phyloP scores from a whole-genome alignment of 805 yeast species.

The Candida boidinii region DNA sequence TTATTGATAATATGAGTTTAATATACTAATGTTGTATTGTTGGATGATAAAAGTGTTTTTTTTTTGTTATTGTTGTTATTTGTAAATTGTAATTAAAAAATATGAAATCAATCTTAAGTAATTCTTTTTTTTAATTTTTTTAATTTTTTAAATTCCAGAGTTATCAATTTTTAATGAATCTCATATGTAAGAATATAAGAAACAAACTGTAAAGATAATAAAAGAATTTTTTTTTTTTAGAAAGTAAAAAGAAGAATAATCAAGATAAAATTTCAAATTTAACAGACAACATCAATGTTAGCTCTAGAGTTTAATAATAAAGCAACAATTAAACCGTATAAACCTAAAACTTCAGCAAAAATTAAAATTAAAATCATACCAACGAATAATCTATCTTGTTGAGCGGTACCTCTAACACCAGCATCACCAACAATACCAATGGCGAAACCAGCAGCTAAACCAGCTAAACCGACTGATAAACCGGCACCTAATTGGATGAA shows the following conservation, averaged over 20 bases:
- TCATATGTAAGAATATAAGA: too few relatives aligned
- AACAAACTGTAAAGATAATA: neutral
- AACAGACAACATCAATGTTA: constrained; percentile 81
- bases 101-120: too few relatives aligned
- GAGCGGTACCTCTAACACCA: constrained; percentile 97
- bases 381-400: constrained; percentile 96
- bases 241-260: too few relatives aligned
- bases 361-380: constrained; percentile 97
- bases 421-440: constrained; percentile 99
- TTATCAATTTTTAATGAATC: too few relatives aligned
- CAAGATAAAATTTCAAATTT: constrained; percentile 25
- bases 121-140: too few relatives aligned
- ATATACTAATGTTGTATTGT: too few relatives aligned
- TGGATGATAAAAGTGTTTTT: too few relatives aligned
- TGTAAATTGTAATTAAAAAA: too few relatives aligned
- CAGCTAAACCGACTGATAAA: constrained; percentile 92
- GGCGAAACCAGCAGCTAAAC: constrained; percentile 98
- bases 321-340: constrained; percentile 96
- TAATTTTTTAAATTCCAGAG: too few relatives aligned
- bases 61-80: too few relatives aligned
- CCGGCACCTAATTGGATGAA: constrained; percentile 98
- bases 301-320: constrained; percentile 97
- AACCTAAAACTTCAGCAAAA: constrained; percentile 98
- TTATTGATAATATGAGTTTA: too few relatives aligned
- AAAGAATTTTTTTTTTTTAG: too few relatives aligned